Conservation (phyloP, 2,329 filamentous ascomycete species). For the Hypoxylon sp. region DNA sequence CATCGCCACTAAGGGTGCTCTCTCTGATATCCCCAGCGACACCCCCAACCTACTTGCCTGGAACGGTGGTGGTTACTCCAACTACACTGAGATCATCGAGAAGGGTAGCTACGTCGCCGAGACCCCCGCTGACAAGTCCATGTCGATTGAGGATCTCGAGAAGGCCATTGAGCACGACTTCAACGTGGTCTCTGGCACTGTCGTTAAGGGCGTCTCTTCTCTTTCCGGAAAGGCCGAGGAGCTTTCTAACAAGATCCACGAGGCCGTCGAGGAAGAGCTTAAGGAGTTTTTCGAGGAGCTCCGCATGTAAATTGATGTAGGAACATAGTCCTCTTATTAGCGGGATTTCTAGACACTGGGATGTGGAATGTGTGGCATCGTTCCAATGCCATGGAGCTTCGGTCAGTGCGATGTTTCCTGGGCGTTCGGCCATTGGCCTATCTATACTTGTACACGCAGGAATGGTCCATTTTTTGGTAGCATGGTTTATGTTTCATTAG, state of each 20-base stretch:
- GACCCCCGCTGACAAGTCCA: conserved; percentile 58
- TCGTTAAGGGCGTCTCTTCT: conserved; percentile 68
- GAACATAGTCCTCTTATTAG: conserved; percentile 26
- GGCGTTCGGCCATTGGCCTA: conserved; percentile 32
- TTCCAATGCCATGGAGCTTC: conserved; percentile 28
- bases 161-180: conserved; percentile 74
- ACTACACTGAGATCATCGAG: conserved; percentile 87
- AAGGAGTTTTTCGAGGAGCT: conserved; percentile 72
- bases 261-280: conserved; percentile 73
- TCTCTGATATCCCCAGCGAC: conserved; percentile 85
- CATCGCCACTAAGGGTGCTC: conserved; percentile 83
- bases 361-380: conserved; percentile 27
- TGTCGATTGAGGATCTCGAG: conserved; percentile 72
- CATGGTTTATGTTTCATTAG: conserved; percentile 46
- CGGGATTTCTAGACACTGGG: conserved; percentile 32
- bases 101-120: conserved; percentile 77
- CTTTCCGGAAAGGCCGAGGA: conserved; percentile 71
- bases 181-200: conserved; percentile 70
- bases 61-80: conserved; percentile 96
- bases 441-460: conserved; percentile 50
- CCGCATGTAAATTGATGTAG: conserved; percentile 52
- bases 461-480: conserved; percentile 44
- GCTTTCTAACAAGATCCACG: conserved; percentile 74
- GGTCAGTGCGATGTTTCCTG: conserved; percentile 35
- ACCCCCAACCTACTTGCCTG: conserved; percentile 97